A percentile compares a stretch with the other conserved stretches of the same genome.
phyloP scores from a whole-genome alignment of 1,284 basidiomycete genomes.

The Malassezia arunalokei region DNA sequence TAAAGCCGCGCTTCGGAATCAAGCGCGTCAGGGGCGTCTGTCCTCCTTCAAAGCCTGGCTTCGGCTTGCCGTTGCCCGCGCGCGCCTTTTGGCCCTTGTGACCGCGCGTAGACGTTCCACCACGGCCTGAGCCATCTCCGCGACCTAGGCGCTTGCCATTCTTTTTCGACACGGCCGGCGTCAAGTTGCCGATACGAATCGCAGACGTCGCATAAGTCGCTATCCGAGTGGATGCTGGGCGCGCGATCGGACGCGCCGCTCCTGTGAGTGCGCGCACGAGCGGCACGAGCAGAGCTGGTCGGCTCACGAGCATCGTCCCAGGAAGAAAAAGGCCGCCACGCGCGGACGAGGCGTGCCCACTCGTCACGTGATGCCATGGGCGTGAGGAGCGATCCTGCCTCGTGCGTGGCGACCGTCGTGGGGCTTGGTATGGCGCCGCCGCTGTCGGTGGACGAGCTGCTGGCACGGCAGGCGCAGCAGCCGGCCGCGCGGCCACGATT shows the following conservation, averaged over 20 bases:
- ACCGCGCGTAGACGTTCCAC: conserved; percentile 82
- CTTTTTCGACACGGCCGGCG: conserved; percentile 13
- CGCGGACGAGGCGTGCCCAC: no score
- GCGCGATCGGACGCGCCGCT: neutral
- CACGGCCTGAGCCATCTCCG: conserved; percentile 77
- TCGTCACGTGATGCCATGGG: no score
- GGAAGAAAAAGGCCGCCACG: neutral
- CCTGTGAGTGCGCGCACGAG: neutral
- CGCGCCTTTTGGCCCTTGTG: conserved; percentile 92
- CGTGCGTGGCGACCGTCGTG: no score
- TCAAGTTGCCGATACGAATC: conserved; percentile 14
- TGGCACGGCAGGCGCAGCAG: conserved; percentile 2
- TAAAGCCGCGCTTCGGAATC: conserved; percentile 87
- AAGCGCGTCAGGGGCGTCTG: conserved; percentile 84
- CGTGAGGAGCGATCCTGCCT: no score
- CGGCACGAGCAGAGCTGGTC: conserved; percentile 1
- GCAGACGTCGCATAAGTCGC: conserved; percentile 1
- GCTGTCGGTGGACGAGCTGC: conserved; percentile 12
- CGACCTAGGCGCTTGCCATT: conserved; percentile 84
- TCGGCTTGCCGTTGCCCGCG: conserved; percentile 74
- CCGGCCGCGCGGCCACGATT: neutral
- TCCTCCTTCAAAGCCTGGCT: conserved; percentile 74
- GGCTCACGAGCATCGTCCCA: neutral
- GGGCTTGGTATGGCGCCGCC: neutral
- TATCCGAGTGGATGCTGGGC: neutral